Evolutionary conservation across 208 protist genomes (phyloP).

Genomic region (Eutreptiella sp.): DNA sequence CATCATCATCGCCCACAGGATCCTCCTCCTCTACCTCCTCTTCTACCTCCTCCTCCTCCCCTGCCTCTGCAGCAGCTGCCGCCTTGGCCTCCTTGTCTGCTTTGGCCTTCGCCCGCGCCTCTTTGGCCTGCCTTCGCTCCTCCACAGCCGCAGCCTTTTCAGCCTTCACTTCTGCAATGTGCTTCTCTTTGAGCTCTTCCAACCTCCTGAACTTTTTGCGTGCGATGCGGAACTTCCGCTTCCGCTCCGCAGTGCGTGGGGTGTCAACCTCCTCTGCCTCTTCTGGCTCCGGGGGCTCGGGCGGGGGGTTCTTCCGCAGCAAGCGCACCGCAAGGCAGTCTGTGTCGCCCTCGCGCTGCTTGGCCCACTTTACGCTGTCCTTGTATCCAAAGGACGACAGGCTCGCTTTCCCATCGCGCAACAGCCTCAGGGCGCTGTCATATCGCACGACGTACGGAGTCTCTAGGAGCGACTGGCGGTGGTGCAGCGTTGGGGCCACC

Average conservation of each 20-base stretch:
- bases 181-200: conserved; percentile 24
- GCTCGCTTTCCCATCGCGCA: conserved; percentile 42
- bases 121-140: not conserved
- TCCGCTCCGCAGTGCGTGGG: too few species aligned
- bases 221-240: too few species aligned
- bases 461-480: conserved; percentile 68
- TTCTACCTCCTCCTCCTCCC: conserved; percentile 1
- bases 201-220: too few species aligned
- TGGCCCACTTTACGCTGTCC: conserved; percentile 58
- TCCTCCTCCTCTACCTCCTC: conserved; percentile 13
- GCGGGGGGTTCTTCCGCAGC: not conserved
- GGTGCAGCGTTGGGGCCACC: conserved; percentile 50
- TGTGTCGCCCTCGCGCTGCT: conserved; percentile 41
- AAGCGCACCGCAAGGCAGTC: not conserved
- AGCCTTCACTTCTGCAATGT: conserved; percentile 12
- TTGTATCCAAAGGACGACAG: conserved; percentile 54
- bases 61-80: conserved; percentile 1
- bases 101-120: not conserved
- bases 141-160: not conserved
- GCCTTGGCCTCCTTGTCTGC: not conserved
- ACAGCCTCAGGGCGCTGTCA: conserved; percentile 45
- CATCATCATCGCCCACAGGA: not conserved
- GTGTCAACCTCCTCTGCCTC: too few species aligned
- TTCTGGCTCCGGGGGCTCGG: not conserved
- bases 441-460: conserved; percentile 53